Evolutionary conservation across 1,139 yeast species (phyloP), one percentile per base, ranked within the genome.

Genomic region (Scheffersomyces quercinus): DNA sequence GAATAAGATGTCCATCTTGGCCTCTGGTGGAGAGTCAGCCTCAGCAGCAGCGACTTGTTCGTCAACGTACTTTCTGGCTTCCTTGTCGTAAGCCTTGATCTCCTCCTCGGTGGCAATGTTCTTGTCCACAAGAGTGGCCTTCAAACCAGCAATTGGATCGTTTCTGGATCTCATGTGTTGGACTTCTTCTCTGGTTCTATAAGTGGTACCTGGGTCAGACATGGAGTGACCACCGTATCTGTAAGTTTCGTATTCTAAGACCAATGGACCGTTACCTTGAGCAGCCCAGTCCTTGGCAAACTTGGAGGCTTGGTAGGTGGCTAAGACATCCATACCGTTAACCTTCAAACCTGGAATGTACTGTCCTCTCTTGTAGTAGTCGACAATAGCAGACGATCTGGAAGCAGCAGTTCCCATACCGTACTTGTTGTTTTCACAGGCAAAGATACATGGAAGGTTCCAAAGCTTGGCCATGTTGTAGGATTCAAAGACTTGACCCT

Each of bases 151-250:
- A 70, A 93, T 90, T 60, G 98, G 97, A 70, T 93, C 99, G 68
- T 87, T 90, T 78, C 91, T 86, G 39, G 97, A 89, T 80, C 99
- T 87, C 97, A 93, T 91, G 79, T 93, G 95, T 76, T 91, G 98
- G 58, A 93, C 95, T 79, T 93, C 99, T 77, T 93, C 99, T 79
- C 99, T 90, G 66, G 99, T 93, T 82, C 98, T 85, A 84, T 93
- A 93, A 55, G 98, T 91, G 69, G 98, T 93, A 81, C 98, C 98
- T 62, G 98, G 98, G 73, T 93, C 98, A 56, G 97, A 91, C 98
- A 93, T 93, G 59, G 99, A 93, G 82, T 93, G 99, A 68, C 99
- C 99, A 78, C 99, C 98, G 70, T 93, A 93, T 81, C 99, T 86
- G 77, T 93, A 93, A 58, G 99, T 93, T 77, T 91, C 97, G 73